These are phyloP conservation scores for Porcisia hertigi DNA, from an alignment of 208 protist genomes.

Conservation along the genomic window DNA sequence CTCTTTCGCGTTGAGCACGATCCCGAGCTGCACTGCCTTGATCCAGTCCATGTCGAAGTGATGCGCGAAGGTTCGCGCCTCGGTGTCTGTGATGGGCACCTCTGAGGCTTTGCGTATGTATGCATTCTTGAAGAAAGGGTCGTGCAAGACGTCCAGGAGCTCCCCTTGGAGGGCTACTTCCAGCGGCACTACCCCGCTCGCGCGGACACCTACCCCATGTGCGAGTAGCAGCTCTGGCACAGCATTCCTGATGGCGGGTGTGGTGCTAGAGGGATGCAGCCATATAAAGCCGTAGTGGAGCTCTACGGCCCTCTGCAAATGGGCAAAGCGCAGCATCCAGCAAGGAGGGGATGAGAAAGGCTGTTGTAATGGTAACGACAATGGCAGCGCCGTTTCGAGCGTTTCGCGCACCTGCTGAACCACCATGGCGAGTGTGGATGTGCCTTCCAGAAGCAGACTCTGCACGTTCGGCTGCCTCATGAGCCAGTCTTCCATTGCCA, in stretches of 20 bases:
- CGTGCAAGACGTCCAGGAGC: constrained; percentile 64
- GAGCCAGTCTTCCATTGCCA: constrained; percentile 33
- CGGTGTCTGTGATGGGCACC: constrained; percentile 51
- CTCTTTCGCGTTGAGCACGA: constrained; percentile 72
- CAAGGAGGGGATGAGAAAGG: not conserved
- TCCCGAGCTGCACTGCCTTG: constrained; percentile 58
- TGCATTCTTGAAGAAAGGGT: constrained; percentile 72
- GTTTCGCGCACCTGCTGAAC: constrained; percentile 29
- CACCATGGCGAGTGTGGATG: constrained; percentile 6
- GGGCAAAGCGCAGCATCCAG: constrained; percentile 23
- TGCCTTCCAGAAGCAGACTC: constrained; percentile 6
- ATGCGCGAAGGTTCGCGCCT: constrained; percentile 50
- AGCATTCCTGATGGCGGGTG: constrained; percentile 34
- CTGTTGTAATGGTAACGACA: not conserved
- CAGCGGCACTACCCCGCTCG: constrained; percentile 48
- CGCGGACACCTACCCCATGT: constrained; percentile 48
- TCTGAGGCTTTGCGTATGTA: constrained; percentile 42
- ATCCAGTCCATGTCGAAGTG: constrained; percentile 69
- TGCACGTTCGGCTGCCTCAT: constrained; percentile 18
- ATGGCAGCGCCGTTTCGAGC: not conserved
- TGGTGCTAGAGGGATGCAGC: constrained; percentile 75
- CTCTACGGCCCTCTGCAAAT: constrained; percentile 21
- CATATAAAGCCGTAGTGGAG: constrained; percentile 83
- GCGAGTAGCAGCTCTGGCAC: constrained; percentile 47
- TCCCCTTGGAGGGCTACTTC: constrained; percentile 40